Evolutionary conservation across 176 grass and related monocot species (phyloP).

Genomic region (Musa beccarii): DNA sequence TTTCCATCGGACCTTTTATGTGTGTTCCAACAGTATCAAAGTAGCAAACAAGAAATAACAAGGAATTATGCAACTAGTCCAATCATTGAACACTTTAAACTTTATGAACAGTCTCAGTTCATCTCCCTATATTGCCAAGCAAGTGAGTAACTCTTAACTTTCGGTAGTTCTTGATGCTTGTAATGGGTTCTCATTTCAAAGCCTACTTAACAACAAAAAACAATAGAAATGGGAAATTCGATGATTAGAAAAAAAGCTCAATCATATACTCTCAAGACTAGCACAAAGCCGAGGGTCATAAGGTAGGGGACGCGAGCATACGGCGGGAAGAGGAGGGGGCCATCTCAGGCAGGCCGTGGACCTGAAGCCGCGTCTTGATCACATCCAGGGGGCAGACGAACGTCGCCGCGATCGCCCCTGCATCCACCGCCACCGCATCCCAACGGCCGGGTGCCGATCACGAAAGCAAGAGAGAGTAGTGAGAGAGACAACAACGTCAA

Average conservation of each 20-base stretch:
- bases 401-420: slow-evolving; percentile 64
- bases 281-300: background rate
- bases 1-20: too few relatives aligned
- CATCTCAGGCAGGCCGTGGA: slow-evolving; percentile 44
- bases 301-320: slow-evolving; percentile 6
- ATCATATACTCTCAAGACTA: background rate
- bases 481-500: background rate
- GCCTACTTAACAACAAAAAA: too few relatives aligned
- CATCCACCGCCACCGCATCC: background rate
- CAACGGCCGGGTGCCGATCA: background rate
- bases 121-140: background rate
- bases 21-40: background rate
- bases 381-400: slow-evolving; percentile 84
- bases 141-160: background rate
- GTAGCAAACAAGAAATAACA: background rate
- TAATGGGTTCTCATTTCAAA: too few relatives aligned
- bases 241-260: background rate
- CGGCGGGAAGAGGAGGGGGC: slow-evolving; percentile 26
- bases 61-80: background rate
- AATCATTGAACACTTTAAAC: background rate
- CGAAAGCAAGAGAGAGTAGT: background rate
- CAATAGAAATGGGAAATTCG: too few relatives aligned
- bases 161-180: too few relatives aligned
- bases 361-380: slow-evolving; percentile 88
- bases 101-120: background rate